phyloP scores from a whole-genome alignment of 1,284 basidiomycete species.

The Ganoderma leucocontextum region DNA sequence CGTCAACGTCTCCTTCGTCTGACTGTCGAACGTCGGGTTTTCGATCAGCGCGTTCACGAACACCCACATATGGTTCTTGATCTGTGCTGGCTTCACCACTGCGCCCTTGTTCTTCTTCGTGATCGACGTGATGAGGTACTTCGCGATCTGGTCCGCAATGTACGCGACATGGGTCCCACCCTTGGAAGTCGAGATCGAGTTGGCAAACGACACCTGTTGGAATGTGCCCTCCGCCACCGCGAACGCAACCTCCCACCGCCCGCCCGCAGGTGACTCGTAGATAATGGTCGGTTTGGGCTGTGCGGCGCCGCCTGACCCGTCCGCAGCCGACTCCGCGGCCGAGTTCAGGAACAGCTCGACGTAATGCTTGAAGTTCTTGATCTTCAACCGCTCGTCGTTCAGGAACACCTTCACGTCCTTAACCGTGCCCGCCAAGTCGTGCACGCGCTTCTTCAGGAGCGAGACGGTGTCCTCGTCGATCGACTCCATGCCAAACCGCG shows the following conservation, averaged over 20 bases:
- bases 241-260: constrained; percentile 97
- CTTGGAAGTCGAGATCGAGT: constrained; percentile 97
- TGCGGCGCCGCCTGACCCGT: constrained; percentile 77
- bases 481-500: constrained; percentile 90
- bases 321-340: constrained; percentile 70
- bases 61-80: constrained; percentile 99
- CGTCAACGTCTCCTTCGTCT: constrained; percentile 98
- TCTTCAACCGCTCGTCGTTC: constrained; percentile 92
- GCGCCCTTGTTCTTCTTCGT: constrained; percentile 98
- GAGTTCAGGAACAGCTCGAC: constrained; percentile 93
- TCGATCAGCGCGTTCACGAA: constrained; percentile 98
- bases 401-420: constrained; percentile 94
- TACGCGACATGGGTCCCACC: constrained; percentile 95
- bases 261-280: constrained; percentile 77
- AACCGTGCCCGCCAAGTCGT: constrained; percentile 96
- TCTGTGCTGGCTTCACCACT: constrained; percentile 90
- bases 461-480: constrained; percentile 95
- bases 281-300: constrained; percentile 82
- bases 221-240: constrained; percentile 92
- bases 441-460: constrained; percentile 94
- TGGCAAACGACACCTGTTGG: constrained; percentile 97
- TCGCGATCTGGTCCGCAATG: constrained; percentile 91
- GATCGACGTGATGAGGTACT: constrained; percentile 82
- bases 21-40: constrained; percentile 99
- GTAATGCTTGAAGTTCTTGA: constrained; percentile 98